Base-by-base conservation (phyloP, 441 rosid species). In the Gossypium davidsonii region DNA sequence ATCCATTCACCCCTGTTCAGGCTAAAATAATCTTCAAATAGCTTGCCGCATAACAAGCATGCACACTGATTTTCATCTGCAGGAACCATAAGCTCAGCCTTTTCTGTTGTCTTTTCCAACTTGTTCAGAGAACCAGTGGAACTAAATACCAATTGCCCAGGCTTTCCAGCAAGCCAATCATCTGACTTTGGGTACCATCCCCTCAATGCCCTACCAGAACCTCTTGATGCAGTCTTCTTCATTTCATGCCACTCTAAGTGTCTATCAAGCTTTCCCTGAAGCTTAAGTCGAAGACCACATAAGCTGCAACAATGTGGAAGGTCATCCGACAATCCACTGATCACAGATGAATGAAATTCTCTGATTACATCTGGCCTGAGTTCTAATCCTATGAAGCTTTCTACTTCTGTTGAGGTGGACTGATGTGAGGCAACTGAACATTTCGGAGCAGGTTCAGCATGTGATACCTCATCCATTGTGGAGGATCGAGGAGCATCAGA, bases 51-150 rank as follows among this genome's bases (percentile, higher is more conserved):
- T 70, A 93, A 67, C 73, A 91, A 64, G 78, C 99, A 95, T 18
- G 88, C 97, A 79, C 85, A 85, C 74, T 91, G 98, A 76, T 82
- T 82, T 80, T 95, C 99, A 83, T 93, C 95, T 11, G 93, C 95
- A 68, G 82, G 84, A 80, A 89, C 91, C 79, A 83, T 80, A 20
- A 80, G 83, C 74, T 81, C 91, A 71, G 77, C 84, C 39, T 77
- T 67, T 21, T 77, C 88, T 12, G 61, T 76, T 2, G 70, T 77
- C 75, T 62, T 76, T 37, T 75, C 80, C 58, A 82, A 20, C 51
- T 83, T 86, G 64, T 83, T 83, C 55, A 75, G 48, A 46, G 52
- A 67, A 72, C 65, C 79, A 51, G 76, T 74, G 31, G 79, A 57
- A 70, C 90, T 88, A 39, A 79, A 53, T 78, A 74, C 92, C 70